Conservation (phyloP, 352 stramenopile species). For the Phytophthora capsici region DNA sequence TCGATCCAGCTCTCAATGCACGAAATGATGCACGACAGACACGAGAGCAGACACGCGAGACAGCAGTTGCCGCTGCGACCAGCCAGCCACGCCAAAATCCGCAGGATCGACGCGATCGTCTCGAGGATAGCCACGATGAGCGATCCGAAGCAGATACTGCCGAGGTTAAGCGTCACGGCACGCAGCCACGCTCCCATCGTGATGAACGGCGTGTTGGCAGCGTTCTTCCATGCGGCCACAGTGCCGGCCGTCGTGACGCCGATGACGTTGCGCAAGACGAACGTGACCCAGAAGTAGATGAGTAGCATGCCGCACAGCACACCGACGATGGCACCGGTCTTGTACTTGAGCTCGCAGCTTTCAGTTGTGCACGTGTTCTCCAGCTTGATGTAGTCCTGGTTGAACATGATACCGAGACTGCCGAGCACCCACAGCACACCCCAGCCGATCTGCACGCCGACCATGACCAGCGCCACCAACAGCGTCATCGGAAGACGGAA, state of each 20-base stretch:
- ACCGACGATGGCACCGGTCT: slow-evolving; percentile 57
- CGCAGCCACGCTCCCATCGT: slow-evolving; percentile 79
- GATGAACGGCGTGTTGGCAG: slow-evolving; percentile 74
- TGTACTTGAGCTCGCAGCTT: slow-evolving; percentile 57
- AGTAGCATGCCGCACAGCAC: slow-evolving; percentile 90
- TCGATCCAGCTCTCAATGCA: slow-evolving; percentile 87
- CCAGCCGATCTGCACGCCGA: slow-evolving; percentile 90
- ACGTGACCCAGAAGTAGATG: slow-evolving; percentile 93
- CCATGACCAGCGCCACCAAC: slow-evolving; percentile 79
- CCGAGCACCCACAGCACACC: slow-evolving; percentile 86
- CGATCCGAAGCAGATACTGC: slow-evolving; percentile 93
- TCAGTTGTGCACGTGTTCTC: slow-evolving; percentile 51
- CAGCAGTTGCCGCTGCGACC: slow-evolving; percentile 79
- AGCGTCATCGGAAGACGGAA: slow-evolving; percentile 88
- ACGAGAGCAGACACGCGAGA: slow-evolving; percentile 67
- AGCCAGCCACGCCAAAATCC: slow-evolving; percentile 67
- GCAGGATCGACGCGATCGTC: slow-evolving; percentile 71
- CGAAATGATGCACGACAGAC: slow-evolving; percentile 76
- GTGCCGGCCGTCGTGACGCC: slow-evolving; percentile 89
- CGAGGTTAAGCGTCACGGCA: slow-evolving; percentile 89
- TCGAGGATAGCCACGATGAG: slow-evolving; percentile 93
- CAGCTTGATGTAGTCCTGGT: slow-evolving; percentile 73
- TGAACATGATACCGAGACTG: slow-evolving; percentile 83
- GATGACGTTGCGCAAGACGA: slow-evolving; percentile 91
- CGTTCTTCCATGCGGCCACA: slow-evolving; percentile 91